A percentile compares a stretch with the other conserved stretches of the same genome.
These are phyloP conservation scores for Fusarium pseudonygamai DNA, from an alignment of 2,329 filamentous ascomycete species.

Conservation along the genomic window DNA sequence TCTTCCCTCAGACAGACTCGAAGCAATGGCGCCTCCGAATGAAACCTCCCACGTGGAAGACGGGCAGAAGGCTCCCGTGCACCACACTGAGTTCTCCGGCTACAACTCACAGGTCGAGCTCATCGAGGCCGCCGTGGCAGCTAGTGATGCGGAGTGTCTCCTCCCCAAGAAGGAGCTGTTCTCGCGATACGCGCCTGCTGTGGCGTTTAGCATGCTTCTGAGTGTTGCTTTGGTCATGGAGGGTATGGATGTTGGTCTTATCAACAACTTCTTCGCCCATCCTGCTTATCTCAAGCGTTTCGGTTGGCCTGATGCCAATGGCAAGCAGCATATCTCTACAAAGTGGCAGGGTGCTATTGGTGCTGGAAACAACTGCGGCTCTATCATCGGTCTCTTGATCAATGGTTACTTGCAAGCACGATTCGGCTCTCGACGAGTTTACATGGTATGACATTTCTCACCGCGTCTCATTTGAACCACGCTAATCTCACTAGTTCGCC, in stretches of 20 bases:
- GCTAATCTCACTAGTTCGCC: slow-evolving; percentile 37
- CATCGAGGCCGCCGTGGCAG: slow-evolving; percentile 47
- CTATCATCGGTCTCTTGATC: slow-evolving; percentile 60
- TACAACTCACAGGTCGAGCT: slow-evolving; percentile 43
- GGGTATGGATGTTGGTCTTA: slow-evolving; percentile 53
- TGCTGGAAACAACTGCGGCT: slow-evolving; percentile 58
- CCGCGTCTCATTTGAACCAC: fast-evolving
- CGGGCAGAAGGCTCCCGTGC: slow-evolving; percentile 19
- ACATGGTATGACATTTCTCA: slow-evolving; percentile 49
- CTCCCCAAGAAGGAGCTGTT: slow-evolving; percentile 47
- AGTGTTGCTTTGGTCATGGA: slow-evolving; percentile 51
- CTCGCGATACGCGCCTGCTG: slow-evolving; percentile 43
- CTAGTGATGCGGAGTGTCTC: slow-evolving; percentile 43
- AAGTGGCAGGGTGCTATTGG: slow-evolving; percentile 60
- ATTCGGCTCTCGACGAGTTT: slow-evolving; percentile 57
- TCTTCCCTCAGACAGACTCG: not conserved
- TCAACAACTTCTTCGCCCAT: slow-evolving; percentile 55
- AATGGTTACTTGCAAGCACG: slow-evolving; percentile 59
- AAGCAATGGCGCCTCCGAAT: slow-evolving; percentile 21
- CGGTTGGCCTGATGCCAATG: slow-evolving; percentile 46
- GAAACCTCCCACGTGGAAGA: slow-evolving; percentile 23
- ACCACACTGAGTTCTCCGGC: slow-evolving; percentile 40
- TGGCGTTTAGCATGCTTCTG: slow-evolving; percentile 43
- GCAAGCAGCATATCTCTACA: slow-evolving; percentile 53
- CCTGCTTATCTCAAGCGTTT: slow-evolving; percentile 56